Evolutionary conservation across 2,329 filamentous ascomycete genomes (phyloP).

Genomic region (Sporothrix pseudoabietina): DNA sequence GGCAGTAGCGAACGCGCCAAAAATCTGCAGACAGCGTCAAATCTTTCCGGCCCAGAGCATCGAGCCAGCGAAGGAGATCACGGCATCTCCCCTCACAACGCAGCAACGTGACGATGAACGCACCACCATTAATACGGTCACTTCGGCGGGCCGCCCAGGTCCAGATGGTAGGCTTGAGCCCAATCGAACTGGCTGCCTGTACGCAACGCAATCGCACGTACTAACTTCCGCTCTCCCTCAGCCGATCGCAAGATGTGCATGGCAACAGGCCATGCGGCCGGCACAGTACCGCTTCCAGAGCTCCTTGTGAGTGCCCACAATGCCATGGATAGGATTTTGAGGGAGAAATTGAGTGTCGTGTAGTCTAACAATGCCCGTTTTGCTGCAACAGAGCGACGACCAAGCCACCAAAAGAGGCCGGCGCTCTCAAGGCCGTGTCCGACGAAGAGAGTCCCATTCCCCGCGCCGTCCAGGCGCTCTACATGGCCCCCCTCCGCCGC

Average conservation of each 20-base stretch:
- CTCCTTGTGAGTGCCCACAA: conserved; percentile 31
- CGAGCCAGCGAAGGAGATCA: neutral
- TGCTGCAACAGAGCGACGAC: neutral
- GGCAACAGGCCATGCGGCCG: conserved; percentile 31
- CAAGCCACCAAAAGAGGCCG: neutral
- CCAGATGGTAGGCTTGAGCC: conserved; percentile 38
- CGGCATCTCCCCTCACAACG: neutral
- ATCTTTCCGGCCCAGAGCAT: conserved; percentile 13
- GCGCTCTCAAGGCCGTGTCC: neutral
- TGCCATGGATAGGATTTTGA: neutral
- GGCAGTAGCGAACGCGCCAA: conserved; percentile 27
- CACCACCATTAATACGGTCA: conserved; percentile 44
- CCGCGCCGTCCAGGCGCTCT: conserved; percentile 79
- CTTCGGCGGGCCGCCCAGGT: conserved; percentile 40
- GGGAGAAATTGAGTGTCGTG: neutral
- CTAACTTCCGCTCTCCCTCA: conserved; percentile 13
- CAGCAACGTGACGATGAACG: conserved; percentile 41
- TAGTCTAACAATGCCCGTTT: neutral
- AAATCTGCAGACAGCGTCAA: conserved; percentile 31
- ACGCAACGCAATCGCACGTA: neutral
- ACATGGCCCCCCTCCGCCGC: conserved; percentile 80
- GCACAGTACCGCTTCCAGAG: conserved; percentile 29
- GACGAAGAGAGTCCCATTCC: conserved; percentile 61
- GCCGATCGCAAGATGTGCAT: conserved; percentile 27
- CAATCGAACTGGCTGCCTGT: too few relatives aligned